A percentile compares a stretch with the other conserved stretches of the same genome.
phyloP scores from a whole-genome alignment of 257 asterid species.

The Misopates orontium region DNA sequence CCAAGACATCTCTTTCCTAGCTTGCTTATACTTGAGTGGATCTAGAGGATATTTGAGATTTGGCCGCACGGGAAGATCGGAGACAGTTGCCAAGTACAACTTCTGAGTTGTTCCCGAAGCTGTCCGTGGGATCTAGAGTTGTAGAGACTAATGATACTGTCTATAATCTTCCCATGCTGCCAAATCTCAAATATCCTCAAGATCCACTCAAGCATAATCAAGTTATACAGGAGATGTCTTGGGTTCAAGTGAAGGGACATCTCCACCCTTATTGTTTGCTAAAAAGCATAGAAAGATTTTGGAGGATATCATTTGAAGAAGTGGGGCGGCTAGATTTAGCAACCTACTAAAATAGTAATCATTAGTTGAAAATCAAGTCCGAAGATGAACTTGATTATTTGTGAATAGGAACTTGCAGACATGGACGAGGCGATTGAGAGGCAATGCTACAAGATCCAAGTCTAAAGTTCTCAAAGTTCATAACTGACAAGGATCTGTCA shows the following conservation, averaged over 20 bases:
- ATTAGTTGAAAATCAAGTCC: slow-evolving; percentile 69
- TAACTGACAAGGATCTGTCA: slow-evolving; percentile 67
- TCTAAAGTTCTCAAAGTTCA: slow-evolving; percentile 75
- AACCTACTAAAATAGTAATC: slow-evolving; percentile 48
- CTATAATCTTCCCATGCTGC: slow-evolving; percentile 56
- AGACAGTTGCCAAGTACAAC: slow-evolving; percentile 40
- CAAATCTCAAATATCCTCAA: slow-evolving; percentile 60
- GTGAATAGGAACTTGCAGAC: slow-evolving; percentile 94
- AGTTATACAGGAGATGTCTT: slow-evolving; percentile 58
- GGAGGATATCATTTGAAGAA: too few species aligned
- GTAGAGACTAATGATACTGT: slow-evolving; percentile 41
- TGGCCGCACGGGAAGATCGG: slow-evolving; percentile 59
- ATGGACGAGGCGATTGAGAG: slow-evolving; percentile 92
- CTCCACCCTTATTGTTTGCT: slow-evolving; percentile 69
- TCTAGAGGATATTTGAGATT: slow-evolving; percentile 63
- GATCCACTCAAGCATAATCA: too few species aligned
- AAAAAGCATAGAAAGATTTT: too few species aligned
- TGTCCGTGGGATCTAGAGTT: slow-evolving; percentile 73
- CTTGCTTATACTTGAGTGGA: slow-evolving; percentile 51
- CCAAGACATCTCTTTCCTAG: slow-evolving; percentile 58
- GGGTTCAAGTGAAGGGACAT: slow-evolving; percentile 56
- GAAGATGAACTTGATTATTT: slow-evolving; percentile 96
- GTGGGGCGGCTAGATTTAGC: too few species aligned
- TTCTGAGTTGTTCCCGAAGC: slow-evolving; percentile 64
- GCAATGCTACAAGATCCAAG: slow-evolving; percentile 79